Conservation (phyloP, 805 yeast species). For the Starmerella sp. region DNA sequence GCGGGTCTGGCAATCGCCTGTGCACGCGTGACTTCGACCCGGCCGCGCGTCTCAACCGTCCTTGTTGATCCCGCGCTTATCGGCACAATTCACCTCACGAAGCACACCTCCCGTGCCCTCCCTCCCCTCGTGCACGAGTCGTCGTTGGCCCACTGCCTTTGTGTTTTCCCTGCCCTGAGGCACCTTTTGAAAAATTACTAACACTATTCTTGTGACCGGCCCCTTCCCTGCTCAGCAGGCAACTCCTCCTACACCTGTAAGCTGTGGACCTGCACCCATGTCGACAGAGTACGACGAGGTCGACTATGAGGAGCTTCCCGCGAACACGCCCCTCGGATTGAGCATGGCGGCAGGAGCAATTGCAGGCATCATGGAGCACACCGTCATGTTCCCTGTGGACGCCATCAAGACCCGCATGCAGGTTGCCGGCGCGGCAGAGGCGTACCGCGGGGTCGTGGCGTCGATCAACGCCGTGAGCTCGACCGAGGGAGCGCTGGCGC, state of each 20-base stretch:
- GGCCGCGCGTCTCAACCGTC: too few species aligned
- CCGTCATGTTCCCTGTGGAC: constrained; percentile 93
- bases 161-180: constrained; percentile 1
- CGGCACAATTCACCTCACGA: background rate
- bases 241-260: background rate
- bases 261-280: background rate
- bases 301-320: constrained; percentile 89
- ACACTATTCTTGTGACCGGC: background rate
- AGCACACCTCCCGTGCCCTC: background rate
- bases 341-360: constrained; percentile 90
- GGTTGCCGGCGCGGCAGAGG: constrained; percentile 31
- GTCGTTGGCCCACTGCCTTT: background rate
- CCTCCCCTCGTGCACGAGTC: too few species aligned
- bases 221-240: background rate
- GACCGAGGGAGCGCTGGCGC: constrained; percentile 73
- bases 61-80: too few species aligned
- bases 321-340: constrained; percentile 67
- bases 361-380: constrained; percentile 98
- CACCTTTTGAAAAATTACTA: background rate
- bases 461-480: constrained; percentile 69
- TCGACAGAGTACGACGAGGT: constrained; percentile 10
- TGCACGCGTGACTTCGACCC: too few species aligned
- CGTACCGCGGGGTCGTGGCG: constrained; percentile 40
- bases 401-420: constrained; percentile 96
- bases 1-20: too few species aligned